phyloP scores from a whole-genome alignment of 176 grass and related monocot genomes.

The Musa beccarii region DNA sequence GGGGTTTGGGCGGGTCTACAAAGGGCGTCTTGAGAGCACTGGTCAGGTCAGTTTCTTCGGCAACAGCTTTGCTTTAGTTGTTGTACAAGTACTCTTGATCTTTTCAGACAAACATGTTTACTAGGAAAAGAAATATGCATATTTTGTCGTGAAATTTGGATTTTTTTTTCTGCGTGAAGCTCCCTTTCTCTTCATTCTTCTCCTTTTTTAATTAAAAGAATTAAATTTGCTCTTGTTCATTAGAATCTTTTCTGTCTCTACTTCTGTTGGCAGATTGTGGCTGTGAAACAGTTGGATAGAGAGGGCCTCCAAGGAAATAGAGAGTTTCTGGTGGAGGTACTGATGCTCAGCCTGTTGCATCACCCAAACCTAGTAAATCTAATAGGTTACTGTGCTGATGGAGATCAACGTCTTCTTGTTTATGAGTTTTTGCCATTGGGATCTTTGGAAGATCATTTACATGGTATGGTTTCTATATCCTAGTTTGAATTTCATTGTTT shows the following conservation, averaged over 20 bases:
- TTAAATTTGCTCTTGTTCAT: neutral
- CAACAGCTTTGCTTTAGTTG: neutral
- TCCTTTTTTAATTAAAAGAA: constrained; percentile 1
- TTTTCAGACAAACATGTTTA: constrained; percentile 22
- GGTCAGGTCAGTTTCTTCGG: constrained; percentile 41
- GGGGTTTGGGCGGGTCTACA: constrained; percentile 85
- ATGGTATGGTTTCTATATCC: constrained; percentile 37
- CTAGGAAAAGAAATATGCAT: neutral
- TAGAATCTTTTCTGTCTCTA: constrained; percentile 11
- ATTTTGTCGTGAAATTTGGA: neutral
- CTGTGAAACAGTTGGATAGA: constrained; percentile 67
- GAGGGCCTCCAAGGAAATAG: constrained; percentile 71
- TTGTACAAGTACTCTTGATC: constrained; percentile 19
- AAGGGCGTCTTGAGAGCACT: constrained; percentile 53
- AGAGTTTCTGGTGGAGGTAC: constrained; percentile 75
- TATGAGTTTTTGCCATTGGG: constrained; percentile 76
- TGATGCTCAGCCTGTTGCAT: constrained; percentile 71
- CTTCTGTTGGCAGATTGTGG: constrained; percentile 42
- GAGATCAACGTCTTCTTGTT: constrained; percentile 70
- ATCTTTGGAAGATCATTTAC: constrained; percentile 77
- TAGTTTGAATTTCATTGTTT: constrained; percentile 12
- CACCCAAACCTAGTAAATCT: constrained; percentile 67
- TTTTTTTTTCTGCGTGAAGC: neutral
- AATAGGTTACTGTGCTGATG: constrained; percentile 70
- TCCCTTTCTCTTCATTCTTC: neutral